Conservation (phyloP, 441 rosid genomes). For the Francoa sonchifolia region DNA sequence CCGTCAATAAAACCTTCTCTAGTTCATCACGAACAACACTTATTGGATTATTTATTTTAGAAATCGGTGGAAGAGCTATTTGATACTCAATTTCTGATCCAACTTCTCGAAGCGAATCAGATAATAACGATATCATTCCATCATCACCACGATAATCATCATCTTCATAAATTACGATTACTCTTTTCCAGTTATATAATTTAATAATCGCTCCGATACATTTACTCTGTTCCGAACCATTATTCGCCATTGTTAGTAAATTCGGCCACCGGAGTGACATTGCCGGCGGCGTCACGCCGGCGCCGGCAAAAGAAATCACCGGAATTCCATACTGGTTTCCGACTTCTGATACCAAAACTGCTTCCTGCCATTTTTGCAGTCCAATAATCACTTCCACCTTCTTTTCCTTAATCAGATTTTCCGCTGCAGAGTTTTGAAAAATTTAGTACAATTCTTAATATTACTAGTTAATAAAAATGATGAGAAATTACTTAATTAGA, state of each 20-base stretch:
- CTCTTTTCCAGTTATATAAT: conserved; percentile 27
- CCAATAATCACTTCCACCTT: conserved; percentile 31
- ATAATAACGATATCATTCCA: conserved; percentile 20
- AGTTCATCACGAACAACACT: conserved; percentile 17
- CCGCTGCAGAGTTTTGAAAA: too few species aligned
- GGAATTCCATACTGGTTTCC: conserved; percentile 26
- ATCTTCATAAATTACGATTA: conserved; percentile 27
- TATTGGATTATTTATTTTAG: conserved; percentile 17
- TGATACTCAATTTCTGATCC: conserved; percentile 30
- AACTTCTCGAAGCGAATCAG: conserved; percentile 15
- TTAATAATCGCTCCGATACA: conserved; percentile 27
- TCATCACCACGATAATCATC: conserved; percentile 21
- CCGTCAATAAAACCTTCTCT: conserved; percentile 9
- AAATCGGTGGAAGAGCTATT: conserved; percentile 27
- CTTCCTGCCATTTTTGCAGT: conserved; percentile 37
- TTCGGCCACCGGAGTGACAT: conserved; percentile 12
- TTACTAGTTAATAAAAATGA: too few species aligned
- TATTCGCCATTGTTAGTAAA: conserved; percentile 22
- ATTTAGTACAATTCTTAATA: too few species aligned
- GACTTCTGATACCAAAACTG: conserved; percentile 31
- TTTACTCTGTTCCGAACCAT: conserved; percentile 18
- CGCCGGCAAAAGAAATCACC: conserved; percentile 29
- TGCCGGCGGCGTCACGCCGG: conserved; percentile 13
- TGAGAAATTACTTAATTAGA: too few species aligned
- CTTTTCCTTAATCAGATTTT: conserved; percentile 19